phyloP scores from a whole-genome alignment of 164 flowering plant species.

The Tetracentron sinense region DNA sequence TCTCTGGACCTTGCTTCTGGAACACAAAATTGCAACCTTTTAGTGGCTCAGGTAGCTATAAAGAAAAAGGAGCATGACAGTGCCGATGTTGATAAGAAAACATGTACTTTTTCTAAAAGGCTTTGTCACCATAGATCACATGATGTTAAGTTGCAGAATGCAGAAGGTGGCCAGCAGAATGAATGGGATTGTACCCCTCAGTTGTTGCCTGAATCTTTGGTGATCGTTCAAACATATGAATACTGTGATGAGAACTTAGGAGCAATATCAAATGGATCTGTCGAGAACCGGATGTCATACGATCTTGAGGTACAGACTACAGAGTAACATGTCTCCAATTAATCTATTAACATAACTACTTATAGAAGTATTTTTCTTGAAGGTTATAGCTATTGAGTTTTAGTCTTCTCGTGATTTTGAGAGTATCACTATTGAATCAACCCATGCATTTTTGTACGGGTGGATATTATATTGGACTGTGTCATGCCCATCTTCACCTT shows the following conservation, averaged over 20 bases:
- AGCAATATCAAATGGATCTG: conserved; percentile 4
- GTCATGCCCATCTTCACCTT: too few species aligned
- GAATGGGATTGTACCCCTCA: conserved; percentile 12
- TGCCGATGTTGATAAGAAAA: not conserved
- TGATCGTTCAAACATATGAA: conserved; percentile 1
- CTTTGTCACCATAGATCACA: conserved; percentile 5
- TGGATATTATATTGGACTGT: too few species aligned
- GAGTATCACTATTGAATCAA: too few species aligned
- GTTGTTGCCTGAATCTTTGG: conserved; percentile 14
- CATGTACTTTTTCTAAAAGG: conserved; percentile 1
- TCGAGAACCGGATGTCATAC: conserved; percentile 8
- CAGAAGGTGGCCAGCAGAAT: conserved; percentile 4
- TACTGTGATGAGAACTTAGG: conserved; percentile 8
- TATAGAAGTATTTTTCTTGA: too few species aligned
- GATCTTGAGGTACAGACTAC: conserved; percentile 25
- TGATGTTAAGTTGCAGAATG: conserved; percentile 10
- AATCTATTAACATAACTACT: too few species aligned
- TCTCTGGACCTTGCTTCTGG: conserved; percentile 6
- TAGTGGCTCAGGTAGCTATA: conserved; percentile 7
- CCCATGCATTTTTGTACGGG: too few species aligned
- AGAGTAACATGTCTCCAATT: too few species aligned
- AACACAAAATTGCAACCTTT: conserved; percentile 8
- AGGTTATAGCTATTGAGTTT: too few species aligned
- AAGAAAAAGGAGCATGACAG: not conserved
- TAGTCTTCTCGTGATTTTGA: too few species aligned